phyloP scores from a whole-genome alignment of 192 early-diverging fungal genomes.

The Backusella circina region DNA sequence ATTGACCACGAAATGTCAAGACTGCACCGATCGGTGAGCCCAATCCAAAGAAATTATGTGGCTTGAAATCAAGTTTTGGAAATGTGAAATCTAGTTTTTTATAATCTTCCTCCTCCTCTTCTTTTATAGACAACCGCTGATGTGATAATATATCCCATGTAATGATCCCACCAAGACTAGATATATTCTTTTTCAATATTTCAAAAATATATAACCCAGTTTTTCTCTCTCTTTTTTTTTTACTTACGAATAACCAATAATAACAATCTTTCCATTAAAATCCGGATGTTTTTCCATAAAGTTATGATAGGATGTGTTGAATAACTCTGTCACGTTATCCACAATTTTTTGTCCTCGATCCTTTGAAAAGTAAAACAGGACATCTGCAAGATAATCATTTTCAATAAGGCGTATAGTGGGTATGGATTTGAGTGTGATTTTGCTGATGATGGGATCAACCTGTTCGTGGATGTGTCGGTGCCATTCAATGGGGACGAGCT shows the following conservation, averaged over 20 bases:
- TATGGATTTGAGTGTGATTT: slow-evolving; percentile 38
- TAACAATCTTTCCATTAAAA: slow-evolving; percentile 56
- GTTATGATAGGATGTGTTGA: slow-evolving; percentile 43
- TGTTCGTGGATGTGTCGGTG: slow-evolving; percentile 36
- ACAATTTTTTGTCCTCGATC: slow-evolving; percentile 32
- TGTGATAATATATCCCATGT: slow-evolving; percentile 64
- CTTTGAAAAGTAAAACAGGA: slow-evolving; percentile 36
- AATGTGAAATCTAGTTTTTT: slow-evolving; percentile 23
- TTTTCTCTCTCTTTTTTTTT: no score
- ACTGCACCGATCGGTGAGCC: slow-evolving; percentile 56
- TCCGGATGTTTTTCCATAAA: slow-evolving; percentile 54
- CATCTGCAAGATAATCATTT: slow-evolving; percentile 39
- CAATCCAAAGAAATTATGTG: slow-evolving; percentile 43
- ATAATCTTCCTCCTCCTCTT: slow-evolving; percentile 23
- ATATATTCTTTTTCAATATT: no score
- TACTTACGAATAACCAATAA: slow-evolving; percentile 60
- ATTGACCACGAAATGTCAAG: slow-evolving; percentile 59
- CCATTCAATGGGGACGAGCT: slow-evolving; percentile 39
- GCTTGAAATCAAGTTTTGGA: slow-evolving; percentile 44
- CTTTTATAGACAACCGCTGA: slow-evolving; percentile 19
- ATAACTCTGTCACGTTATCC: slow-evolving; percentile 28
- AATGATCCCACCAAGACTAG: slow-evolving; percentile 59
- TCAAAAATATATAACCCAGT: no score
- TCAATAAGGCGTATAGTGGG: slow-evolving; percentile 38
- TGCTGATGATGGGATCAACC: slow-evolving; percentile 25